Evolutionary conservation across 75 land plant genomes (phyloP).

Genomic region (Larix kaempferi): DNA sequence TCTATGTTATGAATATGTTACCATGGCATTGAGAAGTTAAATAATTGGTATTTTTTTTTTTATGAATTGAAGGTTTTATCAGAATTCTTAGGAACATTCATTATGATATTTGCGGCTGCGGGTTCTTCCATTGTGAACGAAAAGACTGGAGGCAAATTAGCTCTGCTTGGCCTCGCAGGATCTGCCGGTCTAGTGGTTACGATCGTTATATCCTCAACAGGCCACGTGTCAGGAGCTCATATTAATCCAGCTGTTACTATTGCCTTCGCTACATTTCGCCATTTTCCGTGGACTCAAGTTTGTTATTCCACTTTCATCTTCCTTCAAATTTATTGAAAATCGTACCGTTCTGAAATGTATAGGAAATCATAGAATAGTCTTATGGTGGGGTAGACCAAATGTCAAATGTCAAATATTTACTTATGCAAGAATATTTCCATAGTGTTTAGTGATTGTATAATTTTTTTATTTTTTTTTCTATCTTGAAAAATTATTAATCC

Average conservation of each 20-base stretch:
- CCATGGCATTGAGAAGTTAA: too few species aligned
- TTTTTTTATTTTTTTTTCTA: too few species aligned
- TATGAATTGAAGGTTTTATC: conserved; percentile 51
- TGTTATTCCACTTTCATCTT: too few species aligned
- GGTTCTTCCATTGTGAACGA: conserved; percentile 78
- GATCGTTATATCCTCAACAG: conserved; percentile 74
- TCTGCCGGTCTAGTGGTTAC: conserved; percentile 77
- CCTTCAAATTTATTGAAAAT: background rate
- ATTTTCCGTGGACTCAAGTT: conserved; percentile 90
- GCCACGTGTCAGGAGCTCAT: conserved; percentile 97
- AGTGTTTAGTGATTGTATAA: too few species aligned
- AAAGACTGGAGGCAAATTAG: conserved; percentile 54
- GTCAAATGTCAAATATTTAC: too few species aligned
- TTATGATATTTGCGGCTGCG: conserved; percentile 74
- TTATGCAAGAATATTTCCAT: too few species aligned
- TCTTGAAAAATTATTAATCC: too few species aligned
- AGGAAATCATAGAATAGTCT: too few species aligned
- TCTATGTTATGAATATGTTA: too few species aligned
- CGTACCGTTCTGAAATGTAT: background rate
- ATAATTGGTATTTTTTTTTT: too few species aligned
- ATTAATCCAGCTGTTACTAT: conserved; percentile 82
- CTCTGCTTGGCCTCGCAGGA: conserved; percentile 71
- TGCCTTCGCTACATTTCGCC: conserved; percentile 78
- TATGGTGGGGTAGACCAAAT: too few species aligned
- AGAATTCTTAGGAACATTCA: conserved; percentile 88